These are phyloP conservation scores for Termitomyces sp. DNA, from an alignment of 768 basidiomycete genomes.

Conservation along the genomic window DNA sequence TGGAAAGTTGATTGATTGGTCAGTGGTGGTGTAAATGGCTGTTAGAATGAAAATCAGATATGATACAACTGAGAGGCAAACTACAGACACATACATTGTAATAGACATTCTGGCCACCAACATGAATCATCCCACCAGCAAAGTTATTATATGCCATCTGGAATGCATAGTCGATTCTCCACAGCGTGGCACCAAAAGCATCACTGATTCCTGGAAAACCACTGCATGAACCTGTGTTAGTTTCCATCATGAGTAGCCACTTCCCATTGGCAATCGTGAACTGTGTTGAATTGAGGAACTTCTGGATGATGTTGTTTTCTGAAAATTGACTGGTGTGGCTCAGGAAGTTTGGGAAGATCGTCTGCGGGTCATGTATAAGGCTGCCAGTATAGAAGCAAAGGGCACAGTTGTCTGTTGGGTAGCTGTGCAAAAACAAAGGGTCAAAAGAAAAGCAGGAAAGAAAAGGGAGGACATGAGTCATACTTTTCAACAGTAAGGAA, in stretches of 20 bases:
- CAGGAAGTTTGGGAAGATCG: conserved; percentile 52
- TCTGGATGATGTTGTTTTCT: too few species aligned
- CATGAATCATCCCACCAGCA: too few species aligned
- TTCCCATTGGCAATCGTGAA: too few species aligned
- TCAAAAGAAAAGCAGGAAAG: background rate
- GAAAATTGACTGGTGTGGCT: conserved; percentile 43
- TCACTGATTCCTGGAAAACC: too few species aligned
- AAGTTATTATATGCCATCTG: too few species aligned
- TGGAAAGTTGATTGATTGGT: conserved; percentile 55
- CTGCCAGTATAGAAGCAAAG: conserved; percentile 41
- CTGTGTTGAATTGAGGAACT: too few species aligned
- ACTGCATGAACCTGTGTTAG: too few species aligned
- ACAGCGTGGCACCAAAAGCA: too few species aligned
- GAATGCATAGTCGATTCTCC: too few species aligned
- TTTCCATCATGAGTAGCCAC: too few species aligned
- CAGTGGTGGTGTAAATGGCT: conserved; percentile 19
- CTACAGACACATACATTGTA: conserved; percentile 41
- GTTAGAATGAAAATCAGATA: conserved; percentile 13
- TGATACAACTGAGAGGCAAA: conserved; percentile 30
- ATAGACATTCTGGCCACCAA: too few species aligned
- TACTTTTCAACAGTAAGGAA: conserved; percentile 56
- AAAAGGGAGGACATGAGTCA: conserved; percentile 6
- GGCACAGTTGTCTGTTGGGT: conserved; percentile 58
- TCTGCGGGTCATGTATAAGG: conserved; percentile 36
- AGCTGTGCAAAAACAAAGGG: conserved; percentile 31